Base-by-base conservation (phyloP, 2,329 filamentous ascomycete genomes). In the Ceratocystis harringtonii region DNA sequence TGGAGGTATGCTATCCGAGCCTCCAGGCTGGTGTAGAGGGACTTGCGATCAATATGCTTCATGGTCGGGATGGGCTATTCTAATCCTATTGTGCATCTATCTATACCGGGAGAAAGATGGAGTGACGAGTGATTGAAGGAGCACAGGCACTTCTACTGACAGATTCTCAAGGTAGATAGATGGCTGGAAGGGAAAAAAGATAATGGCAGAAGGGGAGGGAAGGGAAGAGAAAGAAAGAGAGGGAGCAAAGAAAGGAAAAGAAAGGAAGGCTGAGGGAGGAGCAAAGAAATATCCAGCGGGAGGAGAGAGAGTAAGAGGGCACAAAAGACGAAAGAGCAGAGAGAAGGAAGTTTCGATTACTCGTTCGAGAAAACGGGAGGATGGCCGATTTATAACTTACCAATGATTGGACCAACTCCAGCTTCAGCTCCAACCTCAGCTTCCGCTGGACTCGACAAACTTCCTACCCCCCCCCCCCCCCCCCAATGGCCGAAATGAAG, bases 1-100 rank as follows among this genome's bases (percentile, higher is more conserved):
- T 90, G 87, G 1, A 91, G 79, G 69, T 90, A 91, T 63, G 82
- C 81, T 67, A 91, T 82, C 62, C 88, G 80, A 0, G 83, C 80
- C 68, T 89, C 85, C 17, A 90, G 79, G 69, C 82, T 83, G 28
- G 84, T 88, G 74, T 90, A 90, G 5, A 91, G 78, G 52, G 86
- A 83, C 73, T 85, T 83, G 57, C 87, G 83, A 73, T 87, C 82
- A 69, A 90, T 79, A 71, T 89, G 86, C 72, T 84, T 78, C 71
- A 76, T 77, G 19, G 71, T 58, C n/a, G 8, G 19, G 5, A n/a
- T 7, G 19, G 30, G 22, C 1, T n/a, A 43, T n/a, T 52, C 17
- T 10, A 12, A 36, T 30, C n/a, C 8, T 10, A 60, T 36, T 22
- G 45, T 50, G n/a, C 1, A n/a, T 61, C 22, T 61, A 61, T 8